Evolutionary conservation across 768 basidiomycete genomes (phyloP).

Genomic region (Lentinula edodes): DNA sequence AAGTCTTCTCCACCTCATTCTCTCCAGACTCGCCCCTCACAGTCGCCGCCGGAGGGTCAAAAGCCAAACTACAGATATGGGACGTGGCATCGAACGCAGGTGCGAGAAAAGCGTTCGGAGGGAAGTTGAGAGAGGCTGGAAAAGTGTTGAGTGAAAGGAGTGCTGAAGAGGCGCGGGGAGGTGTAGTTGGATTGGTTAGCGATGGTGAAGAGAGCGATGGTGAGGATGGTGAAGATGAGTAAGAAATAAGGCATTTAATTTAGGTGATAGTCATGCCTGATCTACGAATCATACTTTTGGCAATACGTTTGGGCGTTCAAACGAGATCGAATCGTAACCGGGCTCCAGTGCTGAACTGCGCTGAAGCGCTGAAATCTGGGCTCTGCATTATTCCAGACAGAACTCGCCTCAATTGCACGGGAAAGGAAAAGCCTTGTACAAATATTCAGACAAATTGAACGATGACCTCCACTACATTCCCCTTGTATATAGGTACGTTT

Average conservation of each 20-base stretch:
- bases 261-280: too few species aligned
- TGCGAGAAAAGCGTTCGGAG: slow-evolving; percentile 76
- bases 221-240: slow-evolving; percentile 23
- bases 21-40: slow-evolving; percentile 90
- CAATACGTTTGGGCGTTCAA: too few species aligned
- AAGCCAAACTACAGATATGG: slow-evolving; percentile 94
- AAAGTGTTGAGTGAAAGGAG: slow-evolving; percentile 55
- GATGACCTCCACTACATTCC: too few species aligned
- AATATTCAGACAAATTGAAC: too few species aligned
- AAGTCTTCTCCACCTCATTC: slow-evolving; percentile 88
- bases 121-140: slow-evolving; percentile 61
- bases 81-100: slow-evolving; percentile 83
- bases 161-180: slow-evolving; percentile 27
- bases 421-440: too few species aligned
- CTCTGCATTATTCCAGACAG: too few species aligned
- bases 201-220: slow-evolving; percentile 68
- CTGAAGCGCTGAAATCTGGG: too few species aligned
- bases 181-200: slow-evolving; percentile 61
- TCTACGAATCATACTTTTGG: too few species aligned
- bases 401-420: too few species aligned
- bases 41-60: slow-evolving; percentile 89
- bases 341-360: too few species aligned
- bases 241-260: background rate
- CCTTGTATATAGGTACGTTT: too few species aligned
- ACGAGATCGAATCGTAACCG: too few species aligned